A percentile compares a stretch with the other conserved stretches of the same genome.
Evolutionary conservation across 2,329 filamentous ascomycete genomes (phyloP).

Genomic region (Pyricularia sp.): DNA sequence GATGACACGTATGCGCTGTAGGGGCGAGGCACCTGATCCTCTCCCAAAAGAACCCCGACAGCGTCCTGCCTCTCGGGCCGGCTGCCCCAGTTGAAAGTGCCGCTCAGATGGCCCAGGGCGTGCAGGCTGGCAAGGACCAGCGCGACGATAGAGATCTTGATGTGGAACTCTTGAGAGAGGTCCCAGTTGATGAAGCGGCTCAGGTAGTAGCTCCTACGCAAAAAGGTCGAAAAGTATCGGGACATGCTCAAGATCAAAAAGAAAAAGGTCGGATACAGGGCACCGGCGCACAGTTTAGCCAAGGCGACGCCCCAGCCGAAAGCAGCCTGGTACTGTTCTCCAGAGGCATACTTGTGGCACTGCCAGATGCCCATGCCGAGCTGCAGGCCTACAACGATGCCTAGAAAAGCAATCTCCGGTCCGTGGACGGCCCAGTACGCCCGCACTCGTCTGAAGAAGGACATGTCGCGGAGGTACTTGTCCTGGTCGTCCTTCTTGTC

Average conservation of each 20-base stretch:
- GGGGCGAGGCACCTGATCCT: conserved; percentile 29
- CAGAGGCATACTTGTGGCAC: conserved; percentile 39
- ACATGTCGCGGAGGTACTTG: conserved; percentile 35
- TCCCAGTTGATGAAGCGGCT: conserved; percentile 50
- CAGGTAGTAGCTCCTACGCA: conserved; percentile 39
- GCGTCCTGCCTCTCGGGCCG: conserved; percentile 29
- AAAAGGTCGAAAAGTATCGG: conserved; percentile 42
- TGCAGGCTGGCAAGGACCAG: conserved; percentile 41
- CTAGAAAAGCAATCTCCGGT: conserved; percentile 38
- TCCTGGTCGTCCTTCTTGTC: conserved; percentile 30
- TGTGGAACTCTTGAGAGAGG: conserved; percentile 43
- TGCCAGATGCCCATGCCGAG: conserved; percentile 47
- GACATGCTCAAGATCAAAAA: conserved; percentile 51
- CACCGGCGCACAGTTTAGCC: conserved; percentile 44
- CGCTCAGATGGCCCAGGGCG: conserved; percentile 42
- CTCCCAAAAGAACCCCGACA: conserved; percentile 33
- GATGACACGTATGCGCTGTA: conserved; percentile 37
- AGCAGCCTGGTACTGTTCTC: conserved; percentile 31
- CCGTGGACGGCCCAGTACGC: conserved; percentile 48
- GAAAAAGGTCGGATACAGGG: conserved; percentile 47
- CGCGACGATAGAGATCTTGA: conserved; percentile 41
- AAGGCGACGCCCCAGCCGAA: conserved; percentile 48
- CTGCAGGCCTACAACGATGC: conserved; percentile 35
- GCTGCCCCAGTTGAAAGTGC: conserved; percentile 42
- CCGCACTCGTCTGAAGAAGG: conserved; percentile 32